Evolutionary conservation across 768 basidiomycete species (phyloP).

Genomic region (Phallus indusiatus): DNA sequence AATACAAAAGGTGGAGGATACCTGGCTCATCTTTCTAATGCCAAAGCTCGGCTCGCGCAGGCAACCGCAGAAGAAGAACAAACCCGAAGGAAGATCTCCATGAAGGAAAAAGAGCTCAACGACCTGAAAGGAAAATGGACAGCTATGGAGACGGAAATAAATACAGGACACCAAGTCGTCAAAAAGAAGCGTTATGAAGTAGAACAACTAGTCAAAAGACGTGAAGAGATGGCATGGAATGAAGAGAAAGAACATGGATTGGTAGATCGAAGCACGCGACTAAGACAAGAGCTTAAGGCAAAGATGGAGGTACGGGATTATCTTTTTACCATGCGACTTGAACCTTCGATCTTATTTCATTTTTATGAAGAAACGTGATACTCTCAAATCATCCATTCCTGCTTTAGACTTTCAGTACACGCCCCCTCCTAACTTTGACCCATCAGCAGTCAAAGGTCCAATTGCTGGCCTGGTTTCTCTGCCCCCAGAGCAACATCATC

Average conservation of each 20-base stretch:
- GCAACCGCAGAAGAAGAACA: conserved; percentile 81
- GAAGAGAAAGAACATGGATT: conserved; percentile 57
- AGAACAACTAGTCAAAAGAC: conserved; percentile 39
- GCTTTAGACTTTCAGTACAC: conserved; percentile 78
- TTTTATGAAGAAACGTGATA: conserved; percentile 50
- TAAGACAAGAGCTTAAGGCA: conserved; percentile 24
- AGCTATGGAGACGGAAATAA: conserved; percentile 75
- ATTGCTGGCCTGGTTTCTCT: conserved; percentile 85
- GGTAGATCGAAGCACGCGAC: conserved; percentile 35
- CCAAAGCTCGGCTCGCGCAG: conserved; percentile 64
- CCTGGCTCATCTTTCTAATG: conserved; percentile 90
- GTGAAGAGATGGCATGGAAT: conserved; percentile 66
- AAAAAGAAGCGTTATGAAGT: conserved; percentile 49
- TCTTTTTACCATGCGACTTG: conserved; percentile 10
- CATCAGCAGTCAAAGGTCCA: conserved; percentile 79
- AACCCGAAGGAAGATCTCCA: conserved; percentile 59
- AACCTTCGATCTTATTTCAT: neutral
- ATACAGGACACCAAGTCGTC: conserved; percentile 63
- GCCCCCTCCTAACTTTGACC: conserved; percentile 72
- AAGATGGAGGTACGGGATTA: conserved; percentile 39
- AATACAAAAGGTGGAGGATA: conserved; percentile 76
- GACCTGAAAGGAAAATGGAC: conserved; percentile 72
- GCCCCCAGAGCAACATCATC: conserved; percentile 55
- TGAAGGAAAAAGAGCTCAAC: conserved; percentile 72
- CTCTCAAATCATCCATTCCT: conserved; percentile 53